Percentiles rank a stretch among this genome's conserved stretches.
phyloP scores from a whole-genome alignment of 2,329 filamentous ascomycete species.

The Whalleya microplaca region DNA sequence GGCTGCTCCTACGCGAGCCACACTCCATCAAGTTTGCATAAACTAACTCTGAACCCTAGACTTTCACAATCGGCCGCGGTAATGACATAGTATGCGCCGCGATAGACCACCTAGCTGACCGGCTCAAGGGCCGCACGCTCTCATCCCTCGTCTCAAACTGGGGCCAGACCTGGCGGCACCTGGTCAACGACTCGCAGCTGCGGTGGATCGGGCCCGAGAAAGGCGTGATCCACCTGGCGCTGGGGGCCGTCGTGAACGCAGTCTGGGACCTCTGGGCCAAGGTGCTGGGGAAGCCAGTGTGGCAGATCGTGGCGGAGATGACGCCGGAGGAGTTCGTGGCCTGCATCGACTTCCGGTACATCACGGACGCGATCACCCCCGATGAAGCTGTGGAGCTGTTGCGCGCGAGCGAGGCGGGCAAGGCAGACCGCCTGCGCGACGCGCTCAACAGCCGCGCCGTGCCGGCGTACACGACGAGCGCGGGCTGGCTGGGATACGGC shows the following conservation, averaged over 20 bases:
- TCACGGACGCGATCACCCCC: constrained; percentile 88
- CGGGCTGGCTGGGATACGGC: constrained; percentile 89
- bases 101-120: constrained; percentile 76
- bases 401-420: constrained; percentile 66
- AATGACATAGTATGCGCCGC: constrained; percentile 91
- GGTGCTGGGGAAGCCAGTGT: constrained; percentile 82
- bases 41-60: constrained; percentile 43
- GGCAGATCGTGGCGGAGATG: constrained; percentile 90
- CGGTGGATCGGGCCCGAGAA: constrained; percentile 96
- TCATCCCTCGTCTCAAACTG: constrained; percentile 78
- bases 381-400: constrained; percentile 79
- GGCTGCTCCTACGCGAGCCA: background rate
- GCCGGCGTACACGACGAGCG: constrained; percentile 87
- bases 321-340: constrained; percentile 81
- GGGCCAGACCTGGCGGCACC: constrained; percentile 87
- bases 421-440: constrained; percentile 72
- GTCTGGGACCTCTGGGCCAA: constrained; percentile 98
- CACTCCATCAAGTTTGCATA: background rate
- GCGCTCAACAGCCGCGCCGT: constrained; percentile 76
- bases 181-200: constrained; percentile 88
- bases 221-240: constrained; percentile 89
- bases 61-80: constrained; percentile 85
- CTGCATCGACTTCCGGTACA: constrained; percentile 94
- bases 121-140: constrained; percentile 75
- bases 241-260: constrained; percentile 87